Evolutionary conservation across 352 stramenopile genomes (phyloP), one percentile per base, ranked within the genome.

Genomic region (Pythium periplocum): DNA sequence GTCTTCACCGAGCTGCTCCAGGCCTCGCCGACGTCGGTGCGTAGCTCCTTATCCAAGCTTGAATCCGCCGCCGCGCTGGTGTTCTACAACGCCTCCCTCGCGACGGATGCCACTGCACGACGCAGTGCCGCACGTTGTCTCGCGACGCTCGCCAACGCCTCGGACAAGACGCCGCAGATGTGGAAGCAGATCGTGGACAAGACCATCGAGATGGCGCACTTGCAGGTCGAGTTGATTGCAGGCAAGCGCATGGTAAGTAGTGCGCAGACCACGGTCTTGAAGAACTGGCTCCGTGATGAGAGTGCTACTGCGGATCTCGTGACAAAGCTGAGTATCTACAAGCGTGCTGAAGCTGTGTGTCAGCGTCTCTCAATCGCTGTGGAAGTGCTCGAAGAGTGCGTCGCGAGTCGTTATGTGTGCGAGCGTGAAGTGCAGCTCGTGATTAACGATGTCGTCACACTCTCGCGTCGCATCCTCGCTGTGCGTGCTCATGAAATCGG

Each of bases 361-460:
- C 45, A 66, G 31, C 70, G 76, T 7, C 63, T 90, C 39, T 47
- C 66, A 3, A 47, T 75, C 8, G 63, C 82, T 1, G 45, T 75
- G 31, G 53, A 52, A 7, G 68, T 77, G 31, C 50, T 94, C 38
- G 48, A 66, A 3, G 72, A 69, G 38, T 56, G 75, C 50, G 37
- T 91, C 44, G 65, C 59, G 57, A 85, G 59, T 62, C 64, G 66
- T 11, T 61, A 62, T 38, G 72, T 92, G 50, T 86, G 71, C n/a
- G 83, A 94, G 54, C 79, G 78, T 46, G 83, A 94, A 40, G 76
- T 84, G 50, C 77, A 89, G 59, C 63, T 84, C 37, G 63, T 94
- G 32, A 37, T 89, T 2, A 51, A 48, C 8, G 75, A 90, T 6
- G 44, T 90, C 26, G 48, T 92, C 39, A 48, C 64, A 12, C 68